Evolutionary conservation across 305 asterid species (phyloP), one percentile per base, ranked within the genome.

Genomic region (Withania somnifera): DNA sequence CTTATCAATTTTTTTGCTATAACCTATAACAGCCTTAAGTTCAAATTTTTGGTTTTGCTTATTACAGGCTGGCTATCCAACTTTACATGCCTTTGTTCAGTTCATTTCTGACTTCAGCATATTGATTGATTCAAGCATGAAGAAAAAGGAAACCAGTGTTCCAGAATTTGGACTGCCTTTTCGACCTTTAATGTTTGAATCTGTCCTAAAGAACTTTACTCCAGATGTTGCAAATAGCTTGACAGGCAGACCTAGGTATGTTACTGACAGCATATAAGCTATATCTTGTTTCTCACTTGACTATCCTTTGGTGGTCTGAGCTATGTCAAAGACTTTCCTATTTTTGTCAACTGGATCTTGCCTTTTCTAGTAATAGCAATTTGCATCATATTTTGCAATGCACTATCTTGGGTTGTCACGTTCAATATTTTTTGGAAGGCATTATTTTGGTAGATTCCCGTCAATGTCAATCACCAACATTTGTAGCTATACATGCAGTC

Each of bases 181-280:
- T 78, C 92, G 91, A 15, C 98, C 98, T 82, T 75, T 92, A 84
- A 91, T 93, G 98, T 93, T 92, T 88, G 96, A 92, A 84, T 81
- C 91, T 83, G 84, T 90, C 86, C 89, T 93, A 86, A 86, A 89
- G 87, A 87, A 71, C 76, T 93, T 93, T 89, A 90, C 98, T 78
- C 98, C 98, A 32, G 98, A 93, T 88, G 89, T 91, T 67, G 83
- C 87, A 38, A 90, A 90, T 85, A 91, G 88, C 89, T 86, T 90
- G 86, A 88, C 93, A 52, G 95, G 96, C 88, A 86, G 98, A 86
- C 94, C 93, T 73, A 91, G 98, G 98, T 92, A 81, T 42, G 85
- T 56, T 34, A 17, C 42, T 75, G 45, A 26, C 42, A n/a, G 63
- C 57, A 38, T 67, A 76, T 51, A 30, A 4, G 32, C 68, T 14